Conservation (phyloP, 1,139 yeast genomes). For the Yamadazyma blattariae region DNA sequence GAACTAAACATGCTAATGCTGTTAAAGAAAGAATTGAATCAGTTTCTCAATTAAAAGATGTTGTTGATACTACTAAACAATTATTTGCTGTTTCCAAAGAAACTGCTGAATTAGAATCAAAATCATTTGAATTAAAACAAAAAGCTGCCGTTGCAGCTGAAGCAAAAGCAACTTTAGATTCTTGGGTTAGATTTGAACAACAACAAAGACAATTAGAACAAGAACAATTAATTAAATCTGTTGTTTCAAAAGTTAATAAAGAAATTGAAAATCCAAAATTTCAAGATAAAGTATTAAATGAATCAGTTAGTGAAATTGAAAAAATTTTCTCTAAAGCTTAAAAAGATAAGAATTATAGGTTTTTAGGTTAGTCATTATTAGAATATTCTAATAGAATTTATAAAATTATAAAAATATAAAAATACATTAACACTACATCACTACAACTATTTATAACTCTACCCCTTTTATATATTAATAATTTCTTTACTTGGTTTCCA, state of each 20-base stretch:
- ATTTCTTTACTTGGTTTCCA: conserved; percentile 62
- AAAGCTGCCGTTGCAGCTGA: conserved; percentile 80
- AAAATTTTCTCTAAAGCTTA: conserved; percentile 59
- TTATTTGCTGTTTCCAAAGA: conserved; percentile 93
- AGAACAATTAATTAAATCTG: conserved; percentile 83
- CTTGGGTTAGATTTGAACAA: conserved; percentile 98
- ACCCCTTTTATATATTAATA: no score
- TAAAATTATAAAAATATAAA: neutral
- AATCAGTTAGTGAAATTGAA: conserved; percentile 90
- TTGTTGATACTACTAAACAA: conserved; percentile 86
- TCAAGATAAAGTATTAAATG: conserved; percentile 89
- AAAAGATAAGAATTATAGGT: neutral
- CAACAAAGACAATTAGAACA: conserved; percentile 97
- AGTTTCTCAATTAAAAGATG: conserved; percentile 87
- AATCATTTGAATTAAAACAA: conserved; percentile 91
- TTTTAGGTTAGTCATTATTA: neutral
- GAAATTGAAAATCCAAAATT: conserved; percentile 85
- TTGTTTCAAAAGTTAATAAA: conserved; percentile 83
- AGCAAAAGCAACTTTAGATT: conserved; percentile 93
- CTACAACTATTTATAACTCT: no score
- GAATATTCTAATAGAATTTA: neutral
- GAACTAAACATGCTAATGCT: conserved; percentile 86
- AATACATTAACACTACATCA: neutral
- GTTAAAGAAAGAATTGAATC: conserved; percentile 89
- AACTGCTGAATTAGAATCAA: conserved; percentile 90